Evolutionary conservation across 345 rosid genomes (phyloP).

Genomic region (Pugionium dolabratum): DNA sequence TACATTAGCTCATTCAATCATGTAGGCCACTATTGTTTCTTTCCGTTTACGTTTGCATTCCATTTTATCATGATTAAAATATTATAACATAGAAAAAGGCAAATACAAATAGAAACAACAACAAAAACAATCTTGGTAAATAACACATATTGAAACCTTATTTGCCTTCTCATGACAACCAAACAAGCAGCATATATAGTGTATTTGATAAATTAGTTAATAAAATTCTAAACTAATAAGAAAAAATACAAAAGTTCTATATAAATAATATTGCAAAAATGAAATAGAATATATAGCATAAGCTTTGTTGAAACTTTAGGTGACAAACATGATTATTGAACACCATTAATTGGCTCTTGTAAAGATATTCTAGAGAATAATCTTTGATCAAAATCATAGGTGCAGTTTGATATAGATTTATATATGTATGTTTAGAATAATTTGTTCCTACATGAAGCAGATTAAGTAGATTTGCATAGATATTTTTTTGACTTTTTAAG

Average conservation of each 20-base stretch:
- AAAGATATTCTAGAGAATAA: constrained; percentile 21
- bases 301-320: constrained; percentile 35
- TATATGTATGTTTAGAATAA: constrained; percentile 16
- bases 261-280: neutral
- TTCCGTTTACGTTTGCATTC: neutral
- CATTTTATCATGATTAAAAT: neutral
- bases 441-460: neutral
- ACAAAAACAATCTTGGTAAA: neutral
- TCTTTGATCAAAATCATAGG: constrained; percentile 1
- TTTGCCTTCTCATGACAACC: neutral
- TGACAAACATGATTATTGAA: constrained; percentile 27
- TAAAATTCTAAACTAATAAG: neutral
- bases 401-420: neutral
- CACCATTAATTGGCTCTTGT: constrained; percentile 31
- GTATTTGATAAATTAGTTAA: neutral
- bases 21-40: neutral
- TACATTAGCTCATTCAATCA: neutral
- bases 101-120: neutral
- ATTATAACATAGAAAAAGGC: neutral
- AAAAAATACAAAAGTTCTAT: neutral
- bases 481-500: constrained; percentile 9
- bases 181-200: neutral
- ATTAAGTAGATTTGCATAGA: constrained; percentile 20
- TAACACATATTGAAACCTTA: neutral
- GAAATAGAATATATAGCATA: constrained; percentile 14